These are phyloP conservation scores for Lachnellula subtilissima DNA, from an alignment of 2,329 filamentous ascomycete species.

Conservation along the genomic window DNA sequence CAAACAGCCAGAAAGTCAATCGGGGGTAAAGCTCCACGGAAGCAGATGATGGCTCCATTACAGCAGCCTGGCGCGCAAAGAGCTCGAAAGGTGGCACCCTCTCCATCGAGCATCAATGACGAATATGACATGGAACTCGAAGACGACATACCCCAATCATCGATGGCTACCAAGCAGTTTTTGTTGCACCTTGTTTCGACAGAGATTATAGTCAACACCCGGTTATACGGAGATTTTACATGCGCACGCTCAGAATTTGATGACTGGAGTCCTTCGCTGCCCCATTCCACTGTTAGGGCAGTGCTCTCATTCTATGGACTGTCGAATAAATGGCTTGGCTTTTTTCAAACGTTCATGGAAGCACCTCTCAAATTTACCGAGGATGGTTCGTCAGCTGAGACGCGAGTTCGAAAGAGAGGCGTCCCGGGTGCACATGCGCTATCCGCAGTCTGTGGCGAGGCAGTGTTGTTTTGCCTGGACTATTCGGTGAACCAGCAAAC, in stretches of 20 bases:
- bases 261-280: constrained; percentile 52
- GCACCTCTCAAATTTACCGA: constrained; percentile 54
- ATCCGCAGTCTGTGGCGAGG: constrained; percentile 56
- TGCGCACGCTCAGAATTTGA: constrained; percentile 54
- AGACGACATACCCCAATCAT: constrained; percentile 18
- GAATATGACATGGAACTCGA: constrained; percentile 15
- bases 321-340: constrained; percentile 49
- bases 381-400: constrained; percentile 42
- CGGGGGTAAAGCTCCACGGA: constrained; percentile 69
- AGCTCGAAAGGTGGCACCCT: constrained; percentile 45
- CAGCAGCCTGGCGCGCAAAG: constrained; percentile 44
- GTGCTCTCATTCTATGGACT: constrained; percentile 58
- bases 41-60: constrained; percentile 90
- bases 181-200: constrained; percentile 53
- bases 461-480: constrained; percentile 60
- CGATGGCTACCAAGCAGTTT: constrained; percentile 49
- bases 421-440: constrained; percentile 56
- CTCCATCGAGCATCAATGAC: background rate
- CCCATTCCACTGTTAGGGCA: constrained; percentile 53
- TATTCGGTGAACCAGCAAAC: constrained; percentile 58
- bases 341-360: constrained; percentile 57
- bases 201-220: constrained; percentile 48
- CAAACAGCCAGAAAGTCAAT: constrained; percentile 60
- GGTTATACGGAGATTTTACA: constrained; percentile 47
- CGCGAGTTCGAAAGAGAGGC: constrained; percentile 48